A percentile compares a stretch with the other conserved stretches of the same genome.
Evolutionary conservation across 2,329 filamentous ascomycete species (phyloP).

Genomic region (Pseudofabraea citricarpa): DNA sequence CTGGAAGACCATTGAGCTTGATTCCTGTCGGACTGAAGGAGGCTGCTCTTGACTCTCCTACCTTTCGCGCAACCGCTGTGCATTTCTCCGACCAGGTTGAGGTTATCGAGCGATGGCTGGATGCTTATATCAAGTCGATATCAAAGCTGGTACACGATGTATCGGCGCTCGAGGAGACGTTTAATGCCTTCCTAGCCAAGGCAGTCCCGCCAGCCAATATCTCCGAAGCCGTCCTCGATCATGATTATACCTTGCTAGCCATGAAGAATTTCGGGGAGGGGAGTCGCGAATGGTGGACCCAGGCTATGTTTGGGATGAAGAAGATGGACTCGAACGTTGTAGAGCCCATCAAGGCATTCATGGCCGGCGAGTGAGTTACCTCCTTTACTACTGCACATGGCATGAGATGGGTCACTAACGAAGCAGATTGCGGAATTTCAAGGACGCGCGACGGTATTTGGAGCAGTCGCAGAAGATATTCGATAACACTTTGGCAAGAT

Average conservation of each 20-base stretch:
- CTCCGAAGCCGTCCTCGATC: conserved; percentile 83
- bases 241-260: conserved; percentile 89
- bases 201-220: conserved; percentile 69
- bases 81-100: conserved; percentile 94
- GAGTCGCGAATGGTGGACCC: conserved; percentile 81
- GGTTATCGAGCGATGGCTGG: conserved; percentile 87
- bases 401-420: too few relatives aligned
- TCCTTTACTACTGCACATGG: too few relatives aligned
- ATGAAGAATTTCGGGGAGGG: conserved; percentile 82
- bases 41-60: conserved; percentile 92
- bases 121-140: conserved; percentile 59
- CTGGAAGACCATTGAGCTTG: conserved; percentile 21
- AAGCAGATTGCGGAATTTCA: conserved; percentile 68
- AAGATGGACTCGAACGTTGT: conserved; percentile 72
- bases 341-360: conserved; percentile 77
- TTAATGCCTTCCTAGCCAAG: conserved; percentile 71
- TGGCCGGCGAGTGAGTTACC: conserved; percentile 56
- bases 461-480: conserved; percentile 80
- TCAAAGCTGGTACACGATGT: conserved; percentile 61
- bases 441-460: conserved; percentile 71
- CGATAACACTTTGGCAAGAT: conserved; percentile 76
- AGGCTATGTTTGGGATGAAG: conserved; percentile 68
- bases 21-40: conserved; percentile 83
- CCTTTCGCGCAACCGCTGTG: conserved; percentile 80
- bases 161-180: conserved; percentile 69